phyloP scores from a whole-genome alignment of 345 rosid species.

The Heritiera fomes region DNA sequence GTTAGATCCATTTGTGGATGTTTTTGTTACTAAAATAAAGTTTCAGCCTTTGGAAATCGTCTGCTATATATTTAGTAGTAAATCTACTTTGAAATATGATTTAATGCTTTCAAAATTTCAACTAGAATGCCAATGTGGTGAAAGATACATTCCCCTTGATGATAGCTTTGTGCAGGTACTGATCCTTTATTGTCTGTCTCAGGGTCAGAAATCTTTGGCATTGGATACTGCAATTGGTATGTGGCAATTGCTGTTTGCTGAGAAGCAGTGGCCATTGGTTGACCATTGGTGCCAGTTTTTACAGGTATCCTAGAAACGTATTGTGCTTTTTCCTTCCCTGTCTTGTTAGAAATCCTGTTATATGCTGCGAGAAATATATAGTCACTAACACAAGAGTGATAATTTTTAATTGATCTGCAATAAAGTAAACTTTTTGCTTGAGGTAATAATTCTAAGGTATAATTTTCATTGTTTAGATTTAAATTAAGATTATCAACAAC shows the following conservation, averaged over 20 bases:
- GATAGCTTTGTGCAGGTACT: background rate
- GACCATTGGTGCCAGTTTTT: constrained; percentile 97
- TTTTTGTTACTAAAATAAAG: background rate
- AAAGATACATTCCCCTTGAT: background rate
- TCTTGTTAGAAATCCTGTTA: background rate
- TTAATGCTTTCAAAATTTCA: background rate
- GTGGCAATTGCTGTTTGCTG: constrained; percentile 98
- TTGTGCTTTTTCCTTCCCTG: constrained; percentile 4
- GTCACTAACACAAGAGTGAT: background rate
- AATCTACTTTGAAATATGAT: background rate
- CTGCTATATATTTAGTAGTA: background rate
- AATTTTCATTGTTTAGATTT: background rate
- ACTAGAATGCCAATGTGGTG: background rate
- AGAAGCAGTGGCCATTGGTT: constrained; percentile 87
- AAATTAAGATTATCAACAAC: background rate
- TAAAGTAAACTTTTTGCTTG: background rate
- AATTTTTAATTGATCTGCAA: background rate
- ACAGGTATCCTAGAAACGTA: constrained; percentile 53
- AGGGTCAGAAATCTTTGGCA: constrained; percentile 98
- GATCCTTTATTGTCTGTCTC: constrained; percentile 22
- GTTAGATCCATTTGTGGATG: background rate
- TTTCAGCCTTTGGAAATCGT: background rate
- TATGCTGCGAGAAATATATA: background rate
- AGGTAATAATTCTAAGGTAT: background rate
- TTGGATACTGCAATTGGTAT: constrained; percentile 97